phyloP scores from a whole-genome alignment of 169 alveolate genomes.

The Cryptosporidium meleagridis region DNA sequence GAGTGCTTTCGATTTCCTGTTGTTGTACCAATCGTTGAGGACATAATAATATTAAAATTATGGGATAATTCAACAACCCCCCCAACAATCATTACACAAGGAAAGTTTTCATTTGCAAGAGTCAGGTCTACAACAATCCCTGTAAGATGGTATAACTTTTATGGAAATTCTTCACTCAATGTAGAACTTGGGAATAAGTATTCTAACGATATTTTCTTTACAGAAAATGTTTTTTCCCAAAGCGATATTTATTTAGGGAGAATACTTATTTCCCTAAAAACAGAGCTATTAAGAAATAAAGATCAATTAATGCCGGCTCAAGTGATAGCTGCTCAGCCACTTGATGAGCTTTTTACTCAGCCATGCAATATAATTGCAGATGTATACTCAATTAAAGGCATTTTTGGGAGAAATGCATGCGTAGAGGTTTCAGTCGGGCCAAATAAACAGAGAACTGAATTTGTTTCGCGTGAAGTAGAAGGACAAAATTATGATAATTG shows the following conservation, averaged over 20 bases:
- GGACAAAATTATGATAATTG: conserved; percentile 20
- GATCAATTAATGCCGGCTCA: conserved; percentile 89
- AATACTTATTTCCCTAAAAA: conserved; percentile 87
- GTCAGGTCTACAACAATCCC: conserved; percentile 80
- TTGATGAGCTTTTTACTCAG: conserved; percentile 85
- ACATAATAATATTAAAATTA: conserved; percentile 85
- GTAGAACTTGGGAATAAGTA: conserved; percentile 73
- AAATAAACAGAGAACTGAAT: conserved; percentile 82
- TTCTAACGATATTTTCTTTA: conserved; percentile 55
- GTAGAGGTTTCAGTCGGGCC: conserved; percentile 90
- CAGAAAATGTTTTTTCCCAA: conserved; percentile 65
- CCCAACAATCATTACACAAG: conserved; percentile 78
- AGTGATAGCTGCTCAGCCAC: conserved; percentile 85
- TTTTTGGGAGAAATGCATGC: conserved; percentile 78
- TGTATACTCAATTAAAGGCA: conserved; percentile 86
- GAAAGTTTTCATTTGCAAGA: conserved; percentile 83
- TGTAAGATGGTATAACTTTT: conserved; percentile 90
- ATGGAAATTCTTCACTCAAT: conserved; percentile 83
- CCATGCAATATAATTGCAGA: conserved; percentile 87
- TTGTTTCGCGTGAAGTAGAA: conserved; percentile 77
- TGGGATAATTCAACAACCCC: conserved; percentile 85
- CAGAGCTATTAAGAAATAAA: conserved; percentile 84
- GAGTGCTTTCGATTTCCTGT: conserved; percentile 92
- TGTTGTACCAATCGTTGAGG: conserved; percentile 89
- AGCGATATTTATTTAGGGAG: conserved; percentile 87